A percentile compares a stretch with the other conserved stretches of the same genome.
Conservation (phyloP, 805 yeast genomes). For the Ogataea haglerorum region DNA sequence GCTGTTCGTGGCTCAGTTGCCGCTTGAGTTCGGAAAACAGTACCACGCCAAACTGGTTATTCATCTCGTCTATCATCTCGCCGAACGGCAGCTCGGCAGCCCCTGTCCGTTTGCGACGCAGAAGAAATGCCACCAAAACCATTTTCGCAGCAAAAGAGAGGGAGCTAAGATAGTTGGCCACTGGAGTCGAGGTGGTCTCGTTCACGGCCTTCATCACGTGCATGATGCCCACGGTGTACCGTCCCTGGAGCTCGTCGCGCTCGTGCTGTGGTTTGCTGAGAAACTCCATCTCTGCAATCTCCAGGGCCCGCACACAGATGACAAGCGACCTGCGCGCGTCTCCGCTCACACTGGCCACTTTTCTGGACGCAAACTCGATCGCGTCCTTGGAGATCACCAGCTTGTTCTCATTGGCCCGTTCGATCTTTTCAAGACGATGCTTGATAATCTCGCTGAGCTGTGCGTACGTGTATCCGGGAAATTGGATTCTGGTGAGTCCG, state of each 20-base stretch:
- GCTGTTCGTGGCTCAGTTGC: slow-evolving; percentile 21
- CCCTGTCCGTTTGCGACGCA: slow-evolving; percentile 64
- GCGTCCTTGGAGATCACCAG: slow-evolving; percentile 64
- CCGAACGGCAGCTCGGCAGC: slow-evolving; percentile 69
- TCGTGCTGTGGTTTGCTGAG: slow-evolving; percentile 32
- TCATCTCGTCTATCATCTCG: slow-evolving; percentile 75
- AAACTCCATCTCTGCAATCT: slow-evolving; percentile 71
- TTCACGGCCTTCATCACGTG: slow-evolving; percentile 78
- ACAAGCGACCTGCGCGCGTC: slow-evolving; percentile 93
- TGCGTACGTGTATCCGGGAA: slow-evolving; percentile 80
- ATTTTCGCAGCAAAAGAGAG: slow-evolving; percentile 70
- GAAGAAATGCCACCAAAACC: slow-evolving; percentile 63
- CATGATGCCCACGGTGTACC: slow-evolving; percentile 58
- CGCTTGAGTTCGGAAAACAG: slow-evolving; percentile 31
- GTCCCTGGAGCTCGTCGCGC: slow-evolving; percentile 31
- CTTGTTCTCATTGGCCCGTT: slow-evolving; percentile 39
- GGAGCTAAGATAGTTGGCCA: slow-evolving; percentile 51
- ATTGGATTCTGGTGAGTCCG: slow-evolving; percentile 83
- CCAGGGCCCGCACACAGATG: slow-evolving; percentile 85
- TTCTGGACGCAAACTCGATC: slow-evolving; percentile 85
- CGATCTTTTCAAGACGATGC: slow-evolving; percentile 57
- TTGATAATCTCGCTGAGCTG: slow-evolving; percentile 75
- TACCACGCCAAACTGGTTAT: slow-evolving; percentile 32
- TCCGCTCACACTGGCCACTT: slow-evolving; percentile 94
- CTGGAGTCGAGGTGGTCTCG: slow-evolving; percentile 76